Percentiles rank a stretch among this genome's conserved stretches.
These are phyloP conservation scores for Dinochytrium kinnereticum DNA, from an alignment of 371 early-diverging fungal species.

Conservation along the genomic window DNA sequence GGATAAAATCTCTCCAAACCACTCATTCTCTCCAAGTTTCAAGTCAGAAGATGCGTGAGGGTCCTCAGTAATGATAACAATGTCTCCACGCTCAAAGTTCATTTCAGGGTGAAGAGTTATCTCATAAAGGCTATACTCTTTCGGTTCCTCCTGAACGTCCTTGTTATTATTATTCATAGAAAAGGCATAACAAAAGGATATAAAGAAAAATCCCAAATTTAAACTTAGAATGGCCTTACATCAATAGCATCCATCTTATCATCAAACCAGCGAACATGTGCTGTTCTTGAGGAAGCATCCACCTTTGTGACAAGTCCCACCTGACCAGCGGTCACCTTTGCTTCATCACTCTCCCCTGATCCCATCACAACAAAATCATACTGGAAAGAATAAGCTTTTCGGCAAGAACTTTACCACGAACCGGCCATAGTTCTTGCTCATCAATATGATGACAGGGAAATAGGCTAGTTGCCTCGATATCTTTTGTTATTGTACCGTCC, in stretches of 20 bases:
- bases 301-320: conserved; percentile 51
- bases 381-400: background rate
- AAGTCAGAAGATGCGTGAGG: background rate
- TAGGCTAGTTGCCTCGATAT: conserved; percentile 40
- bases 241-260: conserved; percentile 45
- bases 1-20: conserved; percentile 54
- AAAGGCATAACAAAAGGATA: too few species aligned
- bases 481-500: conserved; percentile 42
- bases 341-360: background rate
- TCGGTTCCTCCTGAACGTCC: conserved; percentile 18
- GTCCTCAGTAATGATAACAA: conserved; percentile 23
- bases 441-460: conserved; percentile 55
- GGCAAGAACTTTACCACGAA: conserved; percentile 15
- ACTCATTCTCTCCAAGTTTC: conserved; percentile 25
- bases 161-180: too few species aligned
- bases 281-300: conserved; percentile 47
- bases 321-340: conserved; percentile 30
- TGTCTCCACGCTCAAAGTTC: conserved; percentile 24
- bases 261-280: conserved; percentile 53
- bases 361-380: conserved; percentile 11
- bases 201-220: too few species aligned
- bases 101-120: conserved; percentile 27
- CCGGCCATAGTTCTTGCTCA: conserved; percentile 59
- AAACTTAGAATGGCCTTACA: background rate
- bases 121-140: conserved; percentile 31